phyloP scores from a whole-genome alignment of 495 filamentous ascomycete species.

The Penicillium roqueforti region DNA sequence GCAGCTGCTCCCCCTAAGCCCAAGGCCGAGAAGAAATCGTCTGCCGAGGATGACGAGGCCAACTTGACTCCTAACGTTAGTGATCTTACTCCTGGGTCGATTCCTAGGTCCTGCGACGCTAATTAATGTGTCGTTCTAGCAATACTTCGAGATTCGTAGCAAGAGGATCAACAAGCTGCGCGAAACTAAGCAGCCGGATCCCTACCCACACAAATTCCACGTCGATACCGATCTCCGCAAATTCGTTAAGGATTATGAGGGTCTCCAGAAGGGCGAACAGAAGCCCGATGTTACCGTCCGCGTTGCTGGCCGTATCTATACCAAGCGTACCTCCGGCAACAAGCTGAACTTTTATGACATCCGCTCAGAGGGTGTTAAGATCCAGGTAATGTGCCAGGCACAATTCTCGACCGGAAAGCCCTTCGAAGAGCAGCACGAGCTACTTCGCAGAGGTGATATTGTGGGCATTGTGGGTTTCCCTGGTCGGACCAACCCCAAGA shows the following conservation, averaged over 20 bases:
- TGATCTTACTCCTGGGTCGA: not conserved
- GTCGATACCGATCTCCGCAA: constrained; percentile 73
- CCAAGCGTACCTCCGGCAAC: constrained; percentile 73
- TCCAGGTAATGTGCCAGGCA: constrained; percentile 89
- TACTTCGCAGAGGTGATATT: constrained; percentile 85
- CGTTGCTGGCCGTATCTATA: constrained; percentile 82
- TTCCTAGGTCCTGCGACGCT: not conserved
- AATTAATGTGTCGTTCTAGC: constrained; percentile 45
- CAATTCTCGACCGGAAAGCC: constrained; percentile 59
- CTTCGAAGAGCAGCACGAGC: constrained; percentile 85
- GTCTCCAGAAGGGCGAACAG: constrained; percentile 81
- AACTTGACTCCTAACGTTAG: constrained; percentile 87
- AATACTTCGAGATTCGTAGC: constrained; percentile 97
- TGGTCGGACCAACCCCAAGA: constrained; percentile 86
- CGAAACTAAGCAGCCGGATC: constrained; percentile 74
- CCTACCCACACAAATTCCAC: constrained; percentile 97
- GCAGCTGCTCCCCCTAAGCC: constrained; percentile 67
- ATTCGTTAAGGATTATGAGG: constrained; percentile 67
- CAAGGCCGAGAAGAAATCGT: constrained; percentile 62
- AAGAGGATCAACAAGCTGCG: constrained; percentile 80
- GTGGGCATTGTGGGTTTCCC: constrained; percentile 86
- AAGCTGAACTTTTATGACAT: constrained; percentile 95
- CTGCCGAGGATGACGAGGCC: constrained; percentile 64
- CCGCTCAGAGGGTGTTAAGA: constrained; percentile 72
- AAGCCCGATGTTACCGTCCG: constrained; percentile 66